phyloP scores from a whole-genome alignment of 2,329 filamentous ascomycete genomes.

The Aspergillus cejpii region DNA sequence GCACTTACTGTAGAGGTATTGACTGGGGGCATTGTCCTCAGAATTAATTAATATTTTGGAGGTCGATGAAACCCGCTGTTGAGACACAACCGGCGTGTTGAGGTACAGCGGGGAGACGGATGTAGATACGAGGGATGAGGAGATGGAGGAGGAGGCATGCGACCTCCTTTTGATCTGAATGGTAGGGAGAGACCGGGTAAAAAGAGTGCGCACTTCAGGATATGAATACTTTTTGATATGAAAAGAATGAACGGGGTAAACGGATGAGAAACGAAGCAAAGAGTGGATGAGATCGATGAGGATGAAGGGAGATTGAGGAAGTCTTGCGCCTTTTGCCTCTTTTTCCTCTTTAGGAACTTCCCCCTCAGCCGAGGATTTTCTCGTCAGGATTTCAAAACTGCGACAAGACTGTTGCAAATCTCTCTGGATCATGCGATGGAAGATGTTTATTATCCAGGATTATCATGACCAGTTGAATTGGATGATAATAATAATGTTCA shows the following conservation, averaged over 20 bases:
- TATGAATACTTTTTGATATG: neutral
- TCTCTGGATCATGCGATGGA: neutral
- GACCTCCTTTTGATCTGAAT: neutral
- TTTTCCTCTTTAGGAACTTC: neutral
- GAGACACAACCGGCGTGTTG: neutral
- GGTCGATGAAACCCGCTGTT: constrained; percentile 4
- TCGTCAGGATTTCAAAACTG: neutral
- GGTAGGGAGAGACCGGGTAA: neutral
- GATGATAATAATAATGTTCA: neutral
- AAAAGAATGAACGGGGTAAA: too few species aligned
- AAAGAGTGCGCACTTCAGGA: neutral
- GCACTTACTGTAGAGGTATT: constrained; percentile 41
- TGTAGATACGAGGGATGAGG: neutral
- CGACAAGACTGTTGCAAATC: neutral
- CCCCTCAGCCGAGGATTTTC: neutral
- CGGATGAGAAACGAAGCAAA: neutral
- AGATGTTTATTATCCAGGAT: too few species aligned
- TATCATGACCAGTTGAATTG: too few species aligned
- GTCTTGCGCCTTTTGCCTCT: neutral
- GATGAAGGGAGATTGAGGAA: neutral
- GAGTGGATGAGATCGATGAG: neutral
- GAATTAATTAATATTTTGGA: neutral
- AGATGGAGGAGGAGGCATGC: neutral
- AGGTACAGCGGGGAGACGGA: neutral
- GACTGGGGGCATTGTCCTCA: constrained; percentile 37